phyloP scores from a whole-genome alignment of 176 grass and related monocot species.

The Triticum monococcum region DNA sequence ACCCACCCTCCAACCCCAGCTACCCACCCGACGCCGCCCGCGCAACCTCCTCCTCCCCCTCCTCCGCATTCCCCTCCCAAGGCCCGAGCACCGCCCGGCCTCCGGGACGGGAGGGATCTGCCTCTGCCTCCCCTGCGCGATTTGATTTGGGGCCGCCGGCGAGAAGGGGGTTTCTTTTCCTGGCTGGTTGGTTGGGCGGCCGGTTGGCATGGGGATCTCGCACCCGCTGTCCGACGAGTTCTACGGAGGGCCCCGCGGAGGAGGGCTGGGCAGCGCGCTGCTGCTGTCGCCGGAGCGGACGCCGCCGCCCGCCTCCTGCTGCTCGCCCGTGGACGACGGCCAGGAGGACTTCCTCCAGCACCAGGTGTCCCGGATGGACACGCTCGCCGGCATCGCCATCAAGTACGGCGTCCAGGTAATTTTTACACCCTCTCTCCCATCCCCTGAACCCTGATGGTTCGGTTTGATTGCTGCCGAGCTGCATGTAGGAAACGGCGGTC shows the following conservation, averaged over 20 bases:
- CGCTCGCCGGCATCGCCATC: conserved; percentile 77
- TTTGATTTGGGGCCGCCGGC: not conserved
- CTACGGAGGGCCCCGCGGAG: not conserved
- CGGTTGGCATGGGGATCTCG: conserved; percentile 37
- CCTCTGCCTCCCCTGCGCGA: conserved; percentile 3
- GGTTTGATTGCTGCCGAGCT: not conserved
- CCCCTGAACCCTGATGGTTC: not conserved
- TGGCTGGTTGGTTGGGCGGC: not conserved
- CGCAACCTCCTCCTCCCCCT: too few relatives aligned
- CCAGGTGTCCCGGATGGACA: conserved; percentile 70
- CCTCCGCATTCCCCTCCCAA: not conserved
- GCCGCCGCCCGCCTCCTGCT: conserved; percentile 37
- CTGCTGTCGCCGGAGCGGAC: conserved; percentile 34
- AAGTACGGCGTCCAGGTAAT: conserved; percentile 82
- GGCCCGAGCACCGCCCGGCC: not conserved
- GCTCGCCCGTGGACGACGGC: conserved; percentile 10
- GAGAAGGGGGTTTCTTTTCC: not conserved
- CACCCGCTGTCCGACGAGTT: conserved; percentile 62
- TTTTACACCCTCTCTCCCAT: too few relatives aligned
- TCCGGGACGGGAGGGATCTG: conserved; percentile 3
- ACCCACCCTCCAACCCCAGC: not conserved
- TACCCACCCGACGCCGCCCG: not conserved
- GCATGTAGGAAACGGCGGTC: not conserved
- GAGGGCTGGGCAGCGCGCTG: not conserved
- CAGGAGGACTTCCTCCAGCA: conserved; percentile 41